Evolutionary conservation across 2,329 filamentous ascomycete genomes (phyloP).

Genomic region (Phyllosticta ampelicida): DNA sequence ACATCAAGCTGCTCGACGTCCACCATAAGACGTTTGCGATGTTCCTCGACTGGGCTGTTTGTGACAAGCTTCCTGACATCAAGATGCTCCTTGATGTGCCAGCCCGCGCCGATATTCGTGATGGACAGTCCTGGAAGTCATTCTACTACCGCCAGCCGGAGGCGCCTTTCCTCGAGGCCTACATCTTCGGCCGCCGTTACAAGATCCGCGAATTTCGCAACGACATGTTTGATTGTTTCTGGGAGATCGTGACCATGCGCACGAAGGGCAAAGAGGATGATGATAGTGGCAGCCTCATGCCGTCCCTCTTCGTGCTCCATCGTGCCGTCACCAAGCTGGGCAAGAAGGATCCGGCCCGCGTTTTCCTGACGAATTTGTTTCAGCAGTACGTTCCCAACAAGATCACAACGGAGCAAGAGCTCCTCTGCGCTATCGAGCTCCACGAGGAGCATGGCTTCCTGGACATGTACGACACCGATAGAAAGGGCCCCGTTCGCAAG

Average conservation of each 20-base stretch:
- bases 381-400: too few relatives aligned
- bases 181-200: slow-evolving; percentile 2
- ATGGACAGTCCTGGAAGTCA: background rate
- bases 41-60: slow-evolving; percentile 3
- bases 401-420: too few relatives aligned
- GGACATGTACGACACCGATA: too few relatives aligned
- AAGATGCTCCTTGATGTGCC: background rate
- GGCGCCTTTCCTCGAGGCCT: background rate
- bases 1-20: background rate
- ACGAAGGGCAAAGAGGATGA: background rate
- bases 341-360: background rate
- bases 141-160: slow-evolving; percentile 1
- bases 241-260: background rate
- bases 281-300: background rate
- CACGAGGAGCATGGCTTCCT: too few relatives aligned
- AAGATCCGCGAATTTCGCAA: slow-evolving; percentile 1
- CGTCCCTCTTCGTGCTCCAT: background rate
- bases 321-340: background rate
- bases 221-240: slow-evolving; percentile 5
- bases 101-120: background rate
- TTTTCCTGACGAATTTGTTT: too few relatives aligned
- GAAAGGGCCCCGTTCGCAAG: too few relatives aligned
- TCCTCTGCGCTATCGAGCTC: too few relatives aligned
- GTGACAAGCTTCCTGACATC: background rate
- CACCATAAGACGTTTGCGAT: background rate